phyloP scores from a whole-genome alignment of 2,329 filamentous ascomycete species.

The Cercospora sp. region DNA sequence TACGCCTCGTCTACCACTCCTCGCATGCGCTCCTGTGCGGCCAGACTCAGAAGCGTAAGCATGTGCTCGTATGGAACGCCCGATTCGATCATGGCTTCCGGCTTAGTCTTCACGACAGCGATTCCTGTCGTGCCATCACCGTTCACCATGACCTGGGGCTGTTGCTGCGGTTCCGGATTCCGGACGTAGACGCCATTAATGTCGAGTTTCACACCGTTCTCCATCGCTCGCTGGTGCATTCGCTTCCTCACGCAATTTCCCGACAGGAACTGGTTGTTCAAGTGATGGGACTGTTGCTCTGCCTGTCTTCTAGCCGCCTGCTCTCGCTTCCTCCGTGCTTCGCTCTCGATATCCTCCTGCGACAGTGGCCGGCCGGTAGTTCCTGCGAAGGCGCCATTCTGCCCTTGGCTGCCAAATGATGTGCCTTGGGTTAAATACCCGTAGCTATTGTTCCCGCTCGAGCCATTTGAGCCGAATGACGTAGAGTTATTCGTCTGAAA shows the following conservation, averaged over 20 bases:
- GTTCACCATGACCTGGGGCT: conserved; percentile 33
- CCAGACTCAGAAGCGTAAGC: conserved; percentile 76
- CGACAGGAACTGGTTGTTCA: conserved; percentile 71
- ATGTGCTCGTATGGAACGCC: conserved; percentile 79
- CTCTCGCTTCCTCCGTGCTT: conserved; percentile 65
- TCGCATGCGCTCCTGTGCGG: conserved; percentile 75
- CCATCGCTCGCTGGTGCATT: conserved; percentile 58
- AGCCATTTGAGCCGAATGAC: conserved; percentile 49
- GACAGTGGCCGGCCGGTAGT: conserved; percentile 54
- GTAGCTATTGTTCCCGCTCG: conserved; percentile 48
- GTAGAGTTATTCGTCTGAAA: conserved; percentile 41
- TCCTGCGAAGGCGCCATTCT: conserved; percentile 48
- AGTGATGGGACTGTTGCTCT: conserved; percentile 64
- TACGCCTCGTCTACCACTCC: conserved; percentile 76
- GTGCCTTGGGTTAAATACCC: conserved; percentile 46
- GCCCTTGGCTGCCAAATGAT: conserved; percentile 43
- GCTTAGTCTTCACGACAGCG: conserved; percentile 27
- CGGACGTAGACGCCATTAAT: conserved; percentile 54
- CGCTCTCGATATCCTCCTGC: conserved; percentile 65
- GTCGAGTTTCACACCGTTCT: conserved; percentile 60
- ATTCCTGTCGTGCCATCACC: conserved; percentile 33
- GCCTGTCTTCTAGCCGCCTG: conserved; percentile 64
- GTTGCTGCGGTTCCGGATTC: conserved; percentile 26
- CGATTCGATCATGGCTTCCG: conserved; percentile 58
- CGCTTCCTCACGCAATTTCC: conserved; percentile 59